Evolutionary conservation across 2,329 filamentous ascomycete genomes (phyloP).

Genomic region (Cladosporium sp.): DNA sequence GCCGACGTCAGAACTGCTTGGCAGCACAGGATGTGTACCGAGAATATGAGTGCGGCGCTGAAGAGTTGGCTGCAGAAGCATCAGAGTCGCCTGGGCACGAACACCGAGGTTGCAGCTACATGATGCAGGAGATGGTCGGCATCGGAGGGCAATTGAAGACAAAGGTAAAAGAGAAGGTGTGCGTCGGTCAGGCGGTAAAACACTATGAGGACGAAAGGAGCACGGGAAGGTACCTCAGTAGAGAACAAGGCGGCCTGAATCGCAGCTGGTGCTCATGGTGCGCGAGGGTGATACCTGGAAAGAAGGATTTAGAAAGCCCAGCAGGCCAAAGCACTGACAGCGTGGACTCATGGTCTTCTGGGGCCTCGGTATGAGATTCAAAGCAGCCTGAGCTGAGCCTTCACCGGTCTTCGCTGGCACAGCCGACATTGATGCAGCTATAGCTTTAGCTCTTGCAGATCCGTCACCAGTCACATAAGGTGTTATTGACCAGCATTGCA

Average conservation of each 20-base stretch:
- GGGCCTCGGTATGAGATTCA: not conserved
- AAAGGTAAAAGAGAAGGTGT: conserved; percentile 79
- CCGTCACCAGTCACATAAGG: not conserved
- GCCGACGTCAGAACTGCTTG: conserved; percentile 74
- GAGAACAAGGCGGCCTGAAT: conserved; percentile 67
- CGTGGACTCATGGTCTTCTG: conserved; percentile 25
- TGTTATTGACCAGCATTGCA: not conserved
- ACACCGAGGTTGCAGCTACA: conserved; percentile 70
- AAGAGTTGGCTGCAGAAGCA: conserved; percentile 61
- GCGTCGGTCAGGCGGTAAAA: conserved; percentile 79
- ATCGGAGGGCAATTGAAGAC: conserved; percentile 86
- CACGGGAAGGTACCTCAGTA: conserved; percentile 63
- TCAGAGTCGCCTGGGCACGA: conserved; percentile 32
- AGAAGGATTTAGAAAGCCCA: conserved; percentile 30
- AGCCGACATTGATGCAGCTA: not conserved
- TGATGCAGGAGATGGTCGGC: conserved; percentile 84
- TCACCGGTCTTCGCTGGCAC: not conserved
- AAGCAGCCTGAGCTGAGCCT: not conserved
- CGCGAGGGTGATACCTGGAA: conserved; percentile 50
- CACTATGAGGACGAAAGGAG: conserved; percentile 79
- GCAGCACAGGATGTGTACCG: conserved; percentile 75
- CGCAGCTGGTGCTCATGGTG: conserved; percentile 96
- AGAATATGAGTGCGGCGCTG: conserved; percentile 82
- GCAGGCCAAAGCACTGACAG: conserved; percentile 29
- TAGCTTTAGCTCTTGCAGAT: not conserved